Evolutionary conservation across 495 filamentous ascomycete species (phyloP), one percentile per base, ranked within the genome.

Genomic region (Trichoderma reesei): DNA sequence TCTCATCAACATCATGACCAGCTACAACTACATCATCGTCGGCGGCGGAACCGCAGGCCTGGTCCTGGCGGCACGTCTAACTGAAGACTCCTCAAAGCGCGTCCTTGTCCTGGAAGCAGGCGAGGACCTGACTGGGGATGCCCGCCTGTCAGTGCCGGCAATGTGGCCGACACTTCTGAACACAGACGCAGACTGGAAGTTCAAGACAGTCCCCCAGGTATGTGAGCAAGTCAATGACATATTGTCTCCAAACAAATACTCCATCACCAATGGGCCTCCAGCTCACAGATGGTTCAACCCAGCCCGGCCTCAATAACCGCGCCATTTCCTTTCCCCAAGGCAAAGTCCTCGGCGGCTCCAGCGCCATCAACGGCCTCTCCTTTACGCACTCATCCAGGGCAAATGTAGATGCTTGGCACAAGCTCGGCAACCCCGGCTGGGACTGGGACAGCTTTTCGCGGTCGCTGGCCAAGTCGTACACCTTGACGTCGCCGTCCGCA

Each of bases 71-170:
- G 78, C 78, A 63, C 73, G 80, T 9, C 72, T 85, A 2, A 81
- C 79, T 16, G 78, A 80, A 63, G 71, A 78, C 59, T 65, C 75
- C 2, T 67, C 77, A 66, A 68, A 76, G 44, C 78, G 70, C 6
- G 79, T 85, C 16, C 73, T 79, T 1, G 76, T 86, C 8, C 72
- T 85, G 8, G 83, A 86, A 68, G 80, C 82, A 62, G 83, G 83
- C 16, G 63, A 72, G 16, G 51, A 56, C 34, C 31, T 56, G 10
- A 62, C 63, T 11, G 44, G 20, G 5, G 63, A 65, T 31, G 41
- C 66, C 16, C 36, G 63, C 20, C 48, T 65, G 20, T 59, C 44
- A 11, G 13, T 59, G 26, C 66, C 63, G 10, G 59, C 37, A 16
- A 65, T 63, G 66, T 65, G 46, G 62, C 38, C 65, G 34, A 37